These are phyloP conservation scores for Cladosporium halotolerans DNA, from an alignment of 2,329 filamentous ascomycete species.

Conservation along the genomic window DNA sequence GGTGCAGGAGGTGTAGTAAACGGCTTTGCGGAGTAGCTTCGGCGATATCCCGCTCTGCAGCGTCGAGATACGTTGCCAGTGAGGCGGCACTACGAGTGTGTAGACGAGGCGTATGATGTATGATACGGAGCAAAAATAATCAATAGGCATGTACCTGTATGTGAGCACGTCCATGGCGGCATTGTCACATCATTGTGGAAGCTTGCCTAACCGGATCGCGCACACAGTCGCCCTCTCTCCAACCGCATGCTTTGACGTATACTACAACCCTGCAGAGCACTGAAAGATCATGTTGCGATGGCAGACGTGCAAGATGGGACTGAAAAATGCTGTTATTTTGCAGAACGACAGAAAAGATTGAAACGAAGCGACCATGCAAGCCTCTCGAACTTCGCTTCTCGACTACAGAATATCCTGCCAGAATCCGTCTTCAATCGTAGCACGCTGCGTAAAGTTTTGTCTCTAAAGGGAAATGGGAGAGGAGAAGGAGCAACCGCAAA, in stretches of 20 bases:
- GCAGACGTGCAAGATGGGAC: not conserved
- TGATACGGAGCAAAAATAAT: too few species aligned
- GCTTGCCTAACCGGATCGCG: not conserved
- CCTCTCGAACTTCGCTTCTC: not conserved
- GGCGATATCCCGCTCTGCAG: too few species aligned
- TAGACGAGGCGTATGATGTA: too few species aligned
- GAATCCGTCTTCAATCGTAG: conserved; percentile 6
- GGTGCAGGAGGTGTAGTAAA: too few species aligned
- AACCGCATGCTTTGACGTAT: too few species aligned
- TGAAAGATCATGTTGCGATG: not conserved
- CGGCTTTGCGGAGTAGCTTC: too few species aligned
- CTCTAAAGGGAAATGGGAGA: not conserved
- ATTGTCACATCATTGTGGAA: not conserved
- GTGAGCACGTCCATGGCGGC: too few species aligned
- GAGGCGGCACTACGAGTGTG: too few species aligned
- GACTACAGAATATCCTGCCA: not conserved
- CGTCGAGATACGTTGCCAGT: too few species aligned
- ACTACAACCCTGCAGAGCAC: too few species aligned
- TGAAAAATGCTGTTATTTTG: not conserved
- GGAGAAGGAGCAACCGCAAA: conserved; percentile 3
- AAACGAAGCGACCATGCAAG: not conserved
- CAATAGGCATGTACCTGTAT: too few species aligned
- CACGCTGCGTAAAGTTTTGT: conserved; percentile 10
- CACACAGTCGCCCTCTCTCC: too few species aligned
- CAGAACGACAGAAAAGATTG: not conserved